phyloP scores from a whole-genome alignment of 2,329 filamentous ascomycete genomes.

The Chaetomiaceae sp. region DNA sequence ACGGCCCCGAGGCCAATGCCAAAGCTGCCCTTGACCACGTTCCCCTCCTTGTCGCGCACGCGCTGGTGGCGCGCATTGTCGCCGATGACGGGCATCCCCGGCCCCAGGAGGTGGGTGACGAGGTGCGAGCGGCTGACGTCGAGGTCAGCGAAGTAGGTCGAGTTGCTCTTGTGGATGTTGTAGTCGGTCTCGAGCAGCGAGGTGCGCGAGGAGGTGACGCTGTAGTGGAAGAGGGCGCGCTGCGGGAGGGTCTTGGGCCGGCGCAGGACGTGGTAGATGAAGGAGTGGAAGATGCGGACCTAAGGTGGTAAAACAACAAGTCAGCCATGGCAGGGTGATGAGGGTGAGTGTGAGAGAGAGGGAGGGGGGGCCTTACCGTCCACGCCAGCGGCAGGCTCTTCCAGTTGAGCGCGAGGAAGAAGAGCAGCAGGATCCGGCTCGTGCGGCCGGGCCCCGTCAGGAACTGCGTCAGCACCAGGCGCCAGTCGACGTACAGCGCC shows the following conservation, averaged over 20 bases:
- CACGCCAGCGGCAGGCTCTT: slow-evolving; percentile 72
- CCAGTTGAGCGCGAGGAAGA: slow-evolving; percentile 60
- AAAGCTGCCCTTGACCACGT: slow-evolving; percentile 50
- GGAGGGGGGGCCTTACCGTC: slow-evolving; percentile 54
- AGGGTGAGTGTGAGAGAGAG: too few relatives aligned
- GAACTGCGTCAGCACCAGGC: slow-evolving; percentile 38
- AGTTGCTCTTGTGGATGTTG: slow-evolving; percentile 40
- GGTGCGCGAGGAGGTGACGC: slow-evolving; percentile 30
- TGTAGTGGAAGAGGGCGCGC: slow-evolving; percentile 36
- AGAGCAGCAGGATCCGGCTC: slow-evolving; percentile 48
- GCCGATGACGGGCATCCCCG: slow-evolving; percentile 50
- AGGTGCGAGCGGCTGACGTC: slow-evolving; percentile 80
- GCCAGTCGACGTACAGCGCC: slow-evolving; percentile 43
- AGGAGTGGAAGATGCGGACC: slow-evolving; percentile 35
- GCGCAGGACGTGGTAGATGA: slow-evolving; percentile 31
- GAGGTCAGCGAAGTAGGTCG: slow-evolving; percentile 82
- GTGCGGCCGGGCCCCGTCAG: slow-evolving; percentile 51
- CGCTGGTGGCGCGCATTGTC: slow-evolving; percentile 46
- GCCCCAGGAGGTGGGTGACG: slow-evolving; percentile 62
- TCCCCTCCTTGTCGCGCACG: slow-evolving; percentile 48
- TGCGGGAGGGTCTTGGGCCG: slow-evolving; percentile 26
- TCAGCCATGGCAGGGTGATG: background rate
- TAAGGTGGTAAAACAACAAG: slow-evolving; percentile 10
- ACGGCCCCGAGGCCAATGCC: slow-evolving; percentile 68
- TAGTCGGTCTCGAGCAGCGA: slow-evolving; percentile 37